phyloP scores from a whole-genome alignment of 1,284 basidiomycete genomes.

The Moesziomyces parantarcticus region DNA sequence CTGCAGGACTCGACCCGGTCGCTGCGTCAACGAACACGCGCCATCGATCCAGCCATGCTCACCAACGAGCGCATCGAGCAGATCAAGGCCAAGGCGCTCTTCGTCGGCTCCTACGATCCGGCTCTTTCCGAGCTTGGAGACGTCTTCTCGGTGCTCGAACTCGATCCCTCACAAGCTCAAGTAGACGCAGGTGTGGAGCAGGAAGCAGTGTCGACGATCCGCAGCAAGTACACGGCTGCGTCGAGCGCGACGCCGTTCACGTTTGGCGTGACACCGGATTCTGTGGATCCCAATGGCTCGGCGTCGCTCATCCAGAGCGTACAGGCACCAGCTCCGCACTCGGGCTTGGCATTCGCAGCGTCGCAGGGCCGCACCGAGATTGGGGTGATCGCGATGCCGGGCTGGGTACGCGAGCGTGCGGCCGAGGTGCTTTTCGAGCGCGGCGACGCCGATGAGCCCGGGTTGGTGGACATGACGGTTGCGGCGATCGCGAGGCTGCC shows the following conservation, averaged over 20 bases:
- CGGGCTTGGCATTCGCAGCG: constrained; percentile 18
- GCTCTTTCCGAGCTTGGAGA: constrained; percentile 16
- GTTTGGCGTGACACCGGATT: constrained; percentile 16
- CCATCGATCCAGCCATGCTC: constrained; percentile 24
- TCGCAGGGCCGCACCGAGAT: constrained; percentile 26
- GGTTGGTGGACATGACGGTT: constrained; percentile 80
- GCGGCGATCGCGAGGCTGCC: constrained; percentile 74
- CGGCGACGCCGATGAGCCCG: constrained; percentile 78
- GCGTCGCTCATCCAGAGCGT: constrained; percentile 37
- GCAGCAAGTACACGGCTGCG: constrained; percentile 10
- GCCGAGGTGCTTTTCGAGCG: constrained; percentile 90
- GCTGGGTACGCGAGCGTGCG: constrained; percentile 91
- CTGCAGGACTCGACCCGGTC: constrained; percentile 25
- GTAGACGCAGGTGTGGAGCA: not conserved
- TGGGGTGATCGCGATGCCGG: constrained; percentile 85
- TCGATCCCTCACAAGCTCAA: not conserved
- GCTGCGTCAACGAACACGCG: constrained; percentile 21
- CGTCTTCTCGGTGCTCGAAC: constrained; percentile 15
- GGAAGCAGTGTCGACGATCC: constrained; percentile 3
- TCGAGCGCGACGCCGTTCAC: constrained; percentile 40
- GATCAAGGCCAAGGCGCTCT: constrained; percentile 56
- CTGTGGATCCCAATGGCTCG: constrained; percentile 25
- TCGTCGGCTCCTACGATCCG: constrained; percentile 39
- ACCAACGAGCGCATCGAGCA: constrained; percentile 54
- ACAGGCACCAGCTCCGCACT: constrained; percentile 4